Evolutionary conservation across 1,139 yeast genomes (phyloP).

Genomic region (Pichia sp.): DNA sequence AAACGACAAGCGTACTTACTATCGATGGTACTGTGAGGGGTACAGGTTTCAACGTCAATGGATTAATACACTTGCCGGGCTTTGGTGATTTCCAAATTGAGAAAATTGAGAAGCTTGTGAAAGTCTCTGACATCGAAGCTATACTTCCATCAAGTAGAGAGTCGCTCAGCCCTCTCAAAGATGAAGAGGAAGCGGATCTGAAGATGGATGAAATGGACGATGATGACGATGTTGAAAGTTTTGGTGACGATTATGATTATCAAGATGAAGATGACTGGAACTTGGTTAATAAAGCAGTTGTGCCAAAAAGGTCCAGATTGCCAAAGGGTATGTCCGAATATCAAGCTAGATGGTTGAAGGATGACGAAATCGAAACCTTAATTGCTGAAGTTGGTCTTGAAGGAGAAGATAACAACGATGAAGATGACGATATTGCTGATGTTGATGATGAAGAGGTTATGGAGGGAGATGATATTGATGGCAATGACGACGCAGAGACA

Average conservation of each 20-base stretch:
- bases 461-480: slow-evolving; percentile 29
- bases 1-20: slow-evolving; percentile 37
- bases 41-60: slow-evolving; percentile 66
- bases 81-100: slow-evolving; percentile 83
- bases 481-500: slow-evolving; percentile 26
- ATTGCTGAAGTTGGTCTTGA: slow-evolving; percentile 49
- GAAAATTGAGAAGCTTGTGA: slow-evolving; percentile 46
- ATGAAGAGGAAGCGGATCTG: slow-evolving; percentile 37
- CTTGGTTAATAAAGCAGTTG: slow-evolving; percentile 32
- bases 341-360: slow-evolving; percentile 89
- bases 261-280: slow-evolving; percentile 32
- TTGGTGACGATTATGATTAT: slow-evolving; percentile 37
- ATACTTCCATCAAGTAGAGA: slow-evolving; percentile 52
- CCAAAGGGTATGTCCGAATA: slow-evolving; percentile 92
- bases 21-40: slow-evolving; percentile 88
- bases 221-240: slow-evolving; percentile 37
- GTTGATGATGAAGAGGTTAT: slow-evolving; percentile 28
- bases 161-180: slow-evolving; percentile 54
- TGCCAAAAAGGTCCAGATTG: slow-evolving; percentile 35
- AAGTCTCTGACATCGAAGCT: slow-evolving; percentile 23
- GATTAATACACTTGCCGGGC: slow-evolving; percentile 81
- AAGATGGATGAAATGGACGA: slow-evolving; percentile 43
- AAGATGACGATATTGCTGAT: slow-evolving; percentile 32
- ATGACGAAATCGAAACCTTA: slow-evolving; percentile 38
- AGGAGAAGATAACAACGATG: slow-evolving; percentile 34